Evolutionary conservation across 139 green algal genomes (phyloP), one percentile per base, ranked within the genome.

Genomic region (Chlamydomonas incerta): DNA sequence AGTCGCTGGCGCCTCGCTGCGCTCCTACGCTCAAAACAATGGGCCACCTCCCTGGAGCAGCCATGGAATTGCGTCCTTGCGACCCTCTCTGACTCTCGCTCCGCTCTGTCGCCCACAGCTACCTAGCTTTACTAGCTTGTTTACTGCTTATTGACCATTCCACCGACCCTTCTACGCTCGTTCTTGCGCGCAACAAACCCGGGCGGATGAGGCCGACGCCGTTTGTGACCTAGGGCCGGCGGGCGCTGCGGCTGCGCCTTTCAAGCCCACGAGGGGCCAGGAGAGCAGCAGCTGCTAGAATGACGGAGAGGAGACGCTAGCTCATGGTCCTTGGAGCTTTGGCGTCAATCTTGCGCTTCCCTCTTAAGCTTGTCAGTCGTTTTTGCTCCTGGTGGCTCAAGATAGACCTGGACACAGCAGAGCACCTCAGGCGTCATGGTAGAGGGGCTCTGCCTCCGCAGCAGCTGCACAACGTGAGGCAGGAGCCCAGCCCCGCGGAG

Each of bases 361-460:
- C 75, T 50, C 26, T 72, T 15, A 62, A 62, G 75, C 62, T 83
- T 65, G 52, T 83, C n/a, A 52, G 63, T 23, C 63, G 77, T 28
- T 46, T 83, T 26, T 83, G 77, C 63, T 65, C 63, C 26, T 83
- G 77, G 75, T 82, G 75, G 75, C 75, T 82, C 34, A 62, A 60
- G 28, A 72, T 83, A 74, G 77, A 83, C 41, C 63, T 74, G 3
- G 66, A 60, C 26, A 66, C 63, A 72, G 77, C 63, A 35, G 77
- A 83, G 77, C 77, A 34, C 47, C 47, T 75, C 47, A 67, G 66
- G 79, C 65, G 66, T 69, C 79, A 85, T 85, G 79, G 68, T 85
- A 85, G 79, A 75, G 79, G 79, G 79, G 79, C 79, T 85, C 79
- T 76, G 79, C 79, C 66, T 75, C 77, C 77, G 77, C 63, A 62